A percentile compares a stretch with the other conserved stretches of the same genome.
Evolutionary conservation across 331 rosid genomes (phyloP).

Genomic region (Cucumis variabilis): DNA sequence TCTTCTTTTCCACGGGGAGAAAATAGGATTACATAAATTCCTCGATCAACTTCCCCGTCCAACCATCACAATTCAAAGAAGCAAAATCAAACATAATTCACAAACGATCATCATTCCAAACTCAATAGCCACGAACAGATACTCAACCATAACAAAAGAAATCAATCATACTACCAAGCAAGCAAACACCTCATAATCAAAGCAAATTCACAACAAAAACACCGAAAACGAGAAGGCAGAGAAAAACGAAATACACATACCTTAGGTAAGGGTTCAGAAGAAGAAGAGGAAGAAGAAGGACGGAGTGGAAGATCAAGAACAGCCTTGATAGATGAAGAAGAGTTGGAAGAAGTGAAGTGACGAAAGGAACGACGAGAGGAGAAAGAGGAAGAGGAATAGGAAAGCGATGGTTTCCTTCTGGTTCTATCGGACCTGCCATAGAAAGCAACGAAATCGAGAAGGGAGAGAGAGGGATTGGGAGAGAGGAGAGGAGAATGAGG

Average conservation of each 20-base stretch:
- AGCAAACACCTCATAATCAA: not conserved
- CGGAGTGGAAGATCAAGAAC: conserved; percentile 54
- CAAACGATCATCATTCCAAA: not conserved
- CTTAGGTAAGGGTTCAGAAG: conserved; percentile 44
- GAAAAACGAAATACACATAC: conserved; percentile 28
- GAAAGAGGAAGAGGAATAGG: conserved; percentile 1
- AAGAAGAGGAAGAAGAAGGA: too few relatives aligned
- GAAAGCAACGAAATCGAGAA: conserved; percentile 60
- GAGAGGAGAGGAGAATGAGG: conserved; percentile 37
- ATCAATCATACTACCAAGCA: not conserved
- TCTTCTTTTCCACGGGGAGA: not conserved
- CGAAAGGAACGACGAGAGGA: conserved; percentile 38
- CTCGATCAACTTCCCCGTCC: not conserved
- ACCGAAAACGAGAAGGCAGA: too few relatives aligned
- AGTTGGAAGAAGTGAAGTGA: conserved; percentile 37
- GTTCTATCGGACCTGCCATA: conserved; percentile 55
- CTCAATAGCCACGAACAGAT: not conserved
- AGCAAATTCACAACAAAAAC: not conserved
- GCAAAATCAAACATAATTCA: not conserved
- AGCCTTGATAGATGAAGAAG: conserved; percentile 55
- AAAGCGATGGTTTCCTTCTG: conserved; percentile 42
- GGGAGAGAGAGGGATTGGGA: conserved; percentile 42
- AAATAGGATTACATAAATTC: not conserved
- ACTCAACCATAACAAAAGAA: not conserved
- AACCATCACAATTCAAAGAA: not conserved